phyloP scores from a whole-genome alignment of 208 protist species.

The Novymonas esmeraldas region DNA sequence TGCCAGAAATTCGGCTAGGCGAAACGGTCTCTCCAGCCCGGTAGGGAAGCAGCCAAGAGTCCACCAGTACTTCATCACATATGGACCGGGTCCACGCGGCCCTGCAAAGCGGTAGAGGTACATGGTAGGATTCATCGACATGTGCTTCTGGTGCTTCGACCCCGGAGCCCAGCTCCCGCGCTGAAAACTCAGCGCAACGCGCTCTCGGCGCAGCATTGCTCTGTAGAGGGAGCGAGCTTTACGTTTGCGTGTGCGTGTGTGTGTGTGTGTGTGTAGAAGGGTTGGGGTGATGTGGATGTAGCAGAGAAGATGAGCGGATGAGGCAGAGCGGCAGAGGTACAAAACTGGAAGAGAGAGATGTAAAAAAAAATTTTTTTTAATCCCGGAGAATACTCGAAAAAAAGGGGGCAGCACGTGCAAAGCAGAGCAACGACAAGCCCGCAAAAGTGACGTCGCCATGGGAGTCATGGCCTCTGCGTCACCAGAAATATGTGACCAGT shows the following conservation, averaged over 20 bases:
- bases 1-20: constrained; percentile 81
- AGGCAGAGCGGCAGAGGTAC: neutral
- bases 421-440: neutral
- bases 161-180: constrained; percentile 82
- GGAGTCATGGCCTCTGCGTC: too few species aligned
- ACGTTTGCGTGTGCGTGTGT: too few species aligned
- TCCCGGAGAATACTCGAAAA: too few species aligned
- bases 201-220: constrained; percentile 29
- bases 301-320: neutral
- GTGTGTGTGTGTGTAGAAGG: neutral
- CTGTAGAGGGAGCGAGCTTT: too few species aligned
- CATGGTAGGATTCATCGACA: constrained; percentile 80
- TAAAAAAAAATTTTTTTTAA: too few species aligned
- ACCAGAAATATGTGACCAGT: too few species aligned
- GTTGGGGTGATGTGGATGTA: neutral
- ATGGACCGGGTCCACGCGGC: constrained; percentile 76
- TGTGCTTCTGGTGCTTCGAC: constrained; percentile 90
- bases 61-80: constrained; percentile 93
- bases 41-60: constrained; percentile 90
- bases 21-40: constrained; percentile 77
- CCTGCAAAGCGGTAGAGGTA: constrained; percentile 89
- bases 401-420: too few species aligned
- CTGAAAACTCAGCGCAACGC: constrained; percentile 58
- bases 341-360: neutral
- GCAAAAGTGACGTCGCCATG: neutral